Percentiles rank a stretch among this genome's conserved stretches.
Conservation (phyloP, 352 stramenopile genomes). For the Phytophthora quininea region DNA sequence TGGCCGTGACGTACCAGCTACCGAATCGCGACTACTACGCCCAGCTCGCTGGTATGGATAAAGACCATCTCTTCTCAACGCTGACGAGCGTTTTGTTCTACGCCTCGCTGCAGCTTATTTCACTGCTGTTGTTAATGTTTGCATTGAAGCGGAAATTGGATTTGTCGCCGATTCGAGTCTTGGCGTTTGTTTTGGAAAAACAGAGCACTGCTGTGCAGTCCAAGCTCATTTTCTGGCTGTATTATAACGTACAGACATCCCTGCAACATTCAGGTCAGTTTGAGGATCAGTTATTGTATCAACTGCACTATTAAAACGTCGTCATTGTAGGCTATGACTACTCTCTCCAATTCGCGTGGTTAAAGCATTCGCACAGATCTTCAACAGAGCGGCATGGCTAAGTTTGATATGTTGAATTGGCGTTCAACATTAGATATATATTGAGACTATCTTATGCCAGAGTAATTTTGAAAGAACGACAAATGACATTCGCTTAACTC, state of each 20-base stretch:
- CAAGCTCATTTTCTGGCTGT: constrained; percentile 48
- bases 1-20: constrained; percentile 30
- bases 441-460: too few relatives aligned
- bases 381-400: not conserved
- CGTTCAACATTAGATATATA: too few relatives aligned
- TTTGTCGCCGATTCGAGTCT: constrained; percentile 30
- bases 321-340: not conserved
- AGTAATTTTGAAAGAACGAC: too few relatives aligned
- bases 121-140: constrained; percentile 31
- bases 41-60: constrained; percentile 23
- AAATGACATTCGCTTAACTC: too few relatives aligned
- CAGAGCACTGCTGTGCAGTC: constrained; percentile 33
- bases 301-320: too few relatives aligned
- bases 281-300: too few relatives aligned
- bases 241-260: constrained; percentile 32
- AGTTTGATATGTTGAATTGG: too few relatives aligned
- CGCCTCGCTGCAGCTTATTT: constrained; percentile 40
- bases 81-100: constrained; percentile 46
- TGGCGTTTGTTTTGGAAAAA: constrained; percentile 47
- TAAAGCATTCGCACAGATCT: not conserved
- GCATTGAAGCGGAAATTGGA: constrained; percentile 31
- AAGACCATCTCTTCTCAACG: constrained; percentile 17
- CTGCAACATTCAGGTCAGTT: not conserved
- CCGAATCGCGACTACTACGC: constrained; percentile 47
- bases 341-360: not conserved